These are phyloP conservation scores for Zygotorulaspora chibaensis DNA, from an alignment of 805 yeast genomes.

Conservation along the genomic window DNA sequence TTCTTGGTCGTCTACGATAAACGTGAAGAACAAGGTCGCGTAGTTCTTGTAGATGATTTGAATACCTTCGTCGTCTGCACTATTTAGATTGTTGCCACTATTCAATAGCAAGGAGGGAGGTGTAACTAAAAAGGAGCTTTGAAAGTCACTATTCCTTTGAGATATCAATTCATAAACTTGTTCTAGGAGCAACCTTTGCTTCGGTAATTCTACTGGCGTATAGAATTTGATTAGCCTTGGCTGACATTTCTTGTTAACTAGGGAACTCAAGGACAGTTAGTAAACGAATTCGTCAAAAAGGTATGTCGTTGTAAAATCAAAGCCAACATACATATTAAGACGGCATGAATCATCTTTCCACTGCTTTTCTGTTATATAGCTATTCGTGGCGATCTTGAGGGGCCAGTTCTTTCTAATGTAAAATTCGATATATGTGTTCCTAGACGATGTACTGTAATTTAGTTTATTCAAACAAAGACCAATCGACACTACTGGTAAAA, in stretches of 20 bases:
- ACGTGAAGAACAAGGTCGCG: slow-evolving; percentile 93
- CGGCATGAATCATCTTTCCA: slow-evolving; percentile 72
- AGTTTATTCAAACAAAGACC: too few species aligned
- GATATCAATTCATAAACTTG: slow-evolving; percentile 80
- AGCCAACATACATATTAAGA: slow-evolving; percentile 61
- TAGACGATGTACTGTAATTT: too few species aligned
- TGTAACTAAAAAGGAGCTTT: slow-evolving; percentile 85
- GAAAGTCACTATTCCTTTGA: slow-evolving; percentile 57
- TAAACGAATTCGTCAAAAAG: slow-evolving; percentile 1
- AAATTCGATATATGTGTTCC: too few species aligned
- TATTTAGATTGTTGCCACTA: slow-evolving; percentile 21
- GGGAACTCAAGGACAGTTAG: slow-evolving; percentile 6
- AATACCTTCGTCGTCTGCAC: slow-evolving; percentile 55
- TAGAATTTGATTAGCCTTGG: slow-evolving; percentile 90
- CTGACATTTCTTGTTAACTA: slow-evolving; percentile 83
- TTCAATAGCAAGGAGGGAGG: slow-evolving; percentile 61
- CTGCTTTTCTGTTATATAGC: neutral
- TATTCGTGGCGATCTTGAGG: too few species aligned
- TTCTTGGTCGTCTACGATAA: slow-evolving; percentile 93
- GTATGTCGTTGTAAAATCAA: neutral
- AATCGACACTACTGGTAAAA: too few species aligned
- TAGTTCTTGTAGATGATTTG: slow-evolving; percentile 90
- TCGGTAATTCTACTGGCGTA: slow-evolving; percentile 80
- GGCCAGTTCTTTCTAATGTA: too few species aligned
- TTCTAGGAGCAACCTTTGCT: slow-evolving; percentile 72